Base-by-base conservation (phyloP, 2,329 filamentous ascomycete genomes). In the Fusarium sp. region DNA sequence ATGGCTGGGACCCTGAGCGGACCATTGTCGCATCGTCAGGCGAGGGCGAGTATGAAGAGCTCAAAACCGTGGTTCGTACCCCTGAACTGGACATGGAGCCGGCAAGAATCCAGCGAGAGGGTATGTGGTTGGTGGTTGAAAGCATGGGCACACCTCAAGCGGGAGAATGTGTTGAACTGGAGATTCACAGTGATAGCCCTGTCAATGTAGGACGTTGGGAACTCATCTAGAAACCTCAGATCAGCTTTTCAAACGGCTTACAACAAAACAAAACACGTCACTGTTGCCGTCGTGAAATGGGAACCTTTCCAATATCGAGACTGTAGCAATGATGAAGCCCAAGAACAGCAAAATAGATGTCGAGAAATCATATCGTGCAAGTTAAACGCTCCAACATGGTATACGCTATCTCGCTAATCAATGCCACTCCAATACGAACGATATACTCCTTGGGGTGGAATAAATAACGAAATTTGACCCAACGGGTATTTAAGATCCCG, bases 101-200 rank as follows among this genome's bases (percentile, higher is more conserved):
- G 0, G 82, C 79, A n/a, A 76, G 84, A 63, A 78, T 81, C 54
- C 77, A 76, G 28, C 77, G 76, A 9, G 83, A 84, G 19, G 88
- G 88, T 15, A 74, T 93, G 54, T 96, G 91, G 90, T 80, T 97
- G 49, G 89, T 97, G 6, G 79, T 97, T 38, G 93, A 97, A 76
- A 84, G 90, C 64, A 84, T 94, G 70, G 90, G 88, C n/a, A 84
- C 83, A 10, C 80, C 72, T 24, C 69, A 72, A 24, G 68, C 68
- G 4, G 64, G 71, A 3, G 74, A 78, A 24, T 75, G 79, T 53
- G 83, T 91, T 7, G 76, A 79, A 38, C 78, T 85, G 3, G 86
- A 83, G 64, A 68, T 86, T 7, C 75, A 83, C 15, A 84, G 81
- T 52, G 83, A 83, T 53, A 79, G 79, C 8, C 76, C 77, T 0